phyloP scores from a whole-genome alignment of 148 eudicot species.

The Camellia granthamiana region DNA sequence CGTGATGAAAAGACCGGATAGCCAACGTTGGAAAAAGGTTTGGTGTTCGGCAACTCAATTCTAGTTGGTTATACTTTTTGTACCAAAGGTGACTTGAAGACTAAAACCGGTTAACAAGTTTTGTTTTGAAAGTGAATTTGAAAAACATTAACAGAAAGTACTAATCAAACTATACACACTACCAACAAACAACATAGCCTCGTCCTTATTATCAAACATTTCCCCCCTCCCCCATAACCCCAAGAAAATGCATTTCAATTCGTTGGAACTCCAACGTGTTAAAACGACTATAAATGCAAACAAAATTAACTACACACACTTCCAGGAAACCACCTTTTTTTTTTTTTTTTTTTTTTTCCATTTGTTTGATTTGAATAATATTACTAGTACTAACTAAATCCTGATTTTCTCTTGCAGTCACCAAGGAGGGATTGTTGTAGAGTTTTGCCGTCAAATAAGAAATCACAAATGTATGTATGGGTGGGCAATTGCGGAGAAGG shows the following conservation, averaged over 20 bases:
- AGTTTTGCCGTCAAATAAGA: conserved; percentile 31
- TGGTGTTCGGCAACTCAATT: not conserved
- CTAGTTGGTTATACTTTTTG: not conserved
- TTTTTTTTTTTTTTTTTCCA: too few species aligned
- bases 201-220: not conserved
- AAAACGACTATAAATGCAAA: not conserved
- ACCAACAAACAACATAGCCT: not conserved
- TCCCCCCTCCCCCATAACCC: not conserved
- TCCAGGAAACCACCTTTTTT: too few species aligned
- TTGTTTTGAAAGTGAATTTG: not conserved
- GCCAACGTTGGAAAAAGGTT: conserved; percentile 42
- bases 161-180: not conserved
- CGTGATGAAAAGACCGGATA: conserved; percentile 37
- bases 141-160: not conserved
- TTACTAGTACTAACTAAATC: not conserved
- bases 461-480: conserved; percentile 38
- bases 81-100: not conserved
- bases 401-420: conserved; percentile 31
- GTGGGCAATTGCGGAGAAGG: conserved; percentile 48
- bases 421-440: conserved; percentile 48
- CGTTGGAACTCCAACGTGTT: too few species aligned
- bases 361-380: too few species aligned
- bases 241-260: not conserved
- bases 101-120: not conserved
- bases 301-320: not conserved